Base-by-base conservation (phyloP, 1,284 basidiomycete species). In the Heterobasidion parviporum region DNA sequence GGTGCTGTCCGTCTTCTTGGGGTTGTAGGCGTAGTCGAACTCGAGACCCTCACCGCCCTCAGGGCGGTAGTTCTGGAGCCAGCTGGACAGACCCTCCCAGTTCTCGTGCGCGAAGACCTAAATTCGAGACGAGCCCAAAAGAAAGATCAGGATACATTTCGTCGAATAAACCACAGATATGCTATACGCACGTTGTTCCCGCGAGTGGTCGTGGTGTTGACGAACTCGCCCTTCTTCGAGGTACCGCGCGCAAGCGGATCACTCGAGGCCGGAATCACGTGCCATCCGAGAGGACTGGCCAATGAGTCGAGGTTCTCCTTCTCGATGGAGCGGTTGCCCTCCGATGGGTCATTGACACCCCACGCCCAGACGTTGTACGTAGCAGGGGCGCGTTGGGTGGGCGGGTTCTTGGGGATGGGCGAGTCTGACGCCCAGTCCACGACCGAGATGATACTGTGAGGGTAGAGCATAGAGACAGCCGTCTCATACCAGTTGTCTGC, bases 241-340 rank as follows among this genome's bases (percentile, higher is more conserved):
- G n/a, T 3, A 32, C 46, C 46, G 8, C 16, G 26, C 46, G 68
- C 65, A 2, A 62, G 44, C 1, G 87, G 87, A 60, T 89, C 87
- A 59, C 79, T 78, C 15, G 67, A 64, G 59, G 68, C 73, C 20
- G 86, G 87, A 35, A 91, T 70, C 1, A 83, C 69, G 67, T 97
- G 94, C 94, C 94, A 98, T 12, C 94, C 94, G 38, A 80, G 75
- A 20, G 94, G 94, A 49, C 89, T 93, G 6, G 94, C 92, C 15
- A 85, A 68, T 1, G 68, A 63, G 68, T 93, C 90, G 63, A 78
- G 79, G 64, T 81, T 85, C 73, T 89, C 82, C 68, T 78, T 78
- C 65, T 74, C 65, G 4, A 79, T 61, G 8, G 81, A 68, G 35
- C 85, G 79, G 57, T 80, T 72, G 50, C 83, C 88, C 55, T 78